Evolutionary conservation across 148 eudicot species (phyloP), one percentile per base, ranked within the genome.

Genomic region (Nyssa sinensis): DNA sequence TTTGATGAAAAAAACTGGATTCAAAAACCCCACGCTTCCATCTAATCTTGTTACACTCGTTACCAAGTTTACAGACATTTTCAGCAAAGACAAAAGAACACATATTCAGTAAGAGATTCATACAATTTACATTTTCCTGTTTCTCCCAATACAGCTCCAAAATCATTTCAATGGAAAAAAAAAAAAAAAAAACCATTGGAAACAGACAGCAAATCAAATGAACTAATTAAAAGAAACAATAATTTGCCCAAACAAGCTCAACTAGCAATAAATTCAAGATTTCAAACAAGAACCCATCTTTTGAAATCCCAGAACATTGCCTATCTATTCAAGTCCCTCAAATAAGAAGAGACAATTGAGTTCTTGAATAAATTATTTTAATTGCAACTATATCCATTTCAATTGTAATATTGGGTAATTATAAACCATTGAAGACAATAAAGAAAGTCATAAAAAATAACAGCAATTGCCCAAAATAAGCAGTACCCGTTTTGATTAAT

Each of bases 121-220:
- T 23, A 6, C 13, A 30, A 63, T 30, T 17, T 17, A 63, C 5
- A 63, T 31, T 63, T 63, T 32, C 7, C 4, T 1, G 3, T 55
- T 21, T 55, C 8, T 17, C 35, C 21, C 34, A 24, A 5, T 7
- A 63, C 11, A 21, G 67, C 3, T 24, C 1, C 1, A 39, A 39
- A 12, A 39, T 39, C 44, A 2, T 39, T 39, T 39, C 44, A 39
- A 4, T 39, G 44, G 44, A 9, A 39, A 39, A 7, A 39, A 12
- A 1, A 39, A 1, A 23, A 64, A 32, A 35, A 32, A 23, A 24
- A 35, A 35, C 29, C 13, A 65, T 9, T 24, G 16, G 49, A 35
- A 65, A 65, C 68, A 3, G n/a, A 65, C 68, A 5, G n/a, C 27
- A 23, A 65, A 65, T 41, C 27, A 21, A 35, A 65, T 65, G 25